Base-by-base conservation (phyloP, 163 green algal species). In the Scenedesmus sp. region DNA sequence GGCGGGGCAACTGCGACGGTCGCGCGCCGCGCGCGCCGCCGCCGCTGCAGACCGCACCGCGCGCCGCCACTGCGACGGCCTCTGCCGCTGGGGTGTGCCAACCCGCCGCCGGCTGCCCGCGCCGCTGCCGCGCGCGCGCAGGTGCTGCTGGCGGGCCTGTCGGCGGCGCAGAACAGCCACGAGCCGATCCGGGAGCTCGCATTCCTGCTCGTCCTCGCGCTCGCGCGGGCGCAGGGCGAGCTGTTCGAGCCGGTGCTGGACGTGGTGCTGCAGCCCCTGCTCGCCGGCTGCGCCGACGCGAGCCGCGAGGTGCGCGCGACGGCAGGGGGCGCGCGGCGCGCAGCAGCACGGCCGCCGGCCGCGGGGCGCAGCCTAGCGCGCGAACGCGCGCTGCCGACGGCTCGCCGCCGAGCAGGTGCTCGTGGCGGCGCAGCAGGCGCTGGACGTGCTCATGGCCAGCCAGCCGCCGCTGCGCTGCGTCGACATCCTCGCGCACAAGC, bases 351-450 rank as follows among this genome's bases (percentile, higher is more conserved):
- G n/a, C n/a, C n/a, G n/a, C n/a, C n/a, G n/a, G n/a, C n/a, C n/a
- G n/a, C n/a, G n/a, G n/a, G n/a, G n/a, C n/a, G n/a, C n/a, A n/a
- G n/a, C n/a, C n/a, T n/a, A n/a, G n/a, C n/a, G n/a, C n/a, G n/a
- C n/a, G n/a, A n/a, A n/a, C n/a, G n/a, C n/a, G n/a, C n/a, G n/a
- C n/a, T n/a, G n/a, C n/a, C n/a, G n/a, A n/a, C n/a, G n/a, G n/a
- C n/a, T n/a, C n/a, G n/a, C n/a, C n/a, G n/a, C n/a, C n/a, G n/a
- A n/a, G 1, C 74, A 89, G 82, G 78, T 88, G 31, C 60, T 65
- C 0, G 64, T 81, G 47, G 85, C 85, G 20, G 85, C 85, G 10
- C 78, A 89, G 48, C 75, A 84, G 63, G 82, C 78, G 6, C 63
- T 89, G 50, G 78, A 76, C 10, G 42, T 57, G 18, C 63, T 89